These are phyloP conservation scores for Lantana camara DNA, from an alignment of 257 asterid genomes.

Conservation along the genomic window DNA sequence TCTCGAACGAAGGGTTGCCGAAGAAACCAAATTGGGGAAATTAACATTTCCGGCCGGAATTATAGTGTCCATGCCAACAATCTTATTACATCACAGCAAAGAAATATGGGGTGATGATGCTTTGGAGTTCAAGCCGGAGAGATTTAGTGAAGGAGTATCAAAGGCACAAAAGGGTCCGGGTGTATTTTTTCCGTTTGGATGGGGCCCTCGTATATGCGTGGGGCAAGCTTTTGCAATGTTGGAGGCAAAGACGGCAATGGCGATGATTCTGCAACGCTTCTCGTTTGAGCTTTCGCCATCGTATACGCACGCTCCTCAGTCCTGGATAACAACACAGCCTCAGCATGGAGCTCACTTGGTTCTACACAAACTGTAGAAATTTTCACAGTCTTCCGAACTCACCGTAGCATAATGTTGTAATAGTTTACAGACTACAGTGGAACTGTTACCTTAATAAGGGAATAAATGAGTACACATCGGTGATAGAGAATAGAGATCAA, in stretches of 20 bases:
- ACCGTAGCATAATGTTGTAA: too few species aligned
- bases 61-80: constrained; percentile 1
- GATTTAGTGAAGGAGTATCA: constrained; percentile 17
- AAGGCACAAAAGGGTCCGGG: constrained; percentile 25
- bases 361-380: constrained; percentile 20
- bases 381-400: background rate
- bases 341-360: constrained; percentile 29
- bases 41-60: constrained; percentile 28
- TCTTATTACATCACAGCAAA: constrained; percentile 22
- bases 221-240: constrained; percentile 32
- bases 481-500: too few species aligned
- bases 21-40: constrained; percentile 31
- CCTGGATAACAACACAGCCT: constrained; percentile 1
- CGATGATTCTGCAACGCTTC: constrained; percentile 22
- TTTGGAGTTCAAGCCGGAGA: constrained; percentile 23
- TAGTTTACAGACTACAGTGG: too few species aligned
- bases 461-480: too few species aligned
- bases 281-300: constrained; percentile 25
- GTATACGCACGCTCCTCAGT: constrained; percentile 21
- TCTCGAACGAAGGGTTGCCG: constrained; percentile 9
- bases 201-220: constrained; percentile 35
- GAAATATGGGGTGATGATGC: constrained; percentile 34
- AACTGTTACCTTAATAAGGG: too few species aligned
- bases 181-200: constrained; percentile 23
- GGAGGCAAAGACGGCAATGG: constrained; percentile 28